A percentile compares a stretch with the other conserved stretches of the same genome.
Conservation (phyloP, 2,329 filamentous ascomycete species). For the Phyllachora maydis region DNA sequence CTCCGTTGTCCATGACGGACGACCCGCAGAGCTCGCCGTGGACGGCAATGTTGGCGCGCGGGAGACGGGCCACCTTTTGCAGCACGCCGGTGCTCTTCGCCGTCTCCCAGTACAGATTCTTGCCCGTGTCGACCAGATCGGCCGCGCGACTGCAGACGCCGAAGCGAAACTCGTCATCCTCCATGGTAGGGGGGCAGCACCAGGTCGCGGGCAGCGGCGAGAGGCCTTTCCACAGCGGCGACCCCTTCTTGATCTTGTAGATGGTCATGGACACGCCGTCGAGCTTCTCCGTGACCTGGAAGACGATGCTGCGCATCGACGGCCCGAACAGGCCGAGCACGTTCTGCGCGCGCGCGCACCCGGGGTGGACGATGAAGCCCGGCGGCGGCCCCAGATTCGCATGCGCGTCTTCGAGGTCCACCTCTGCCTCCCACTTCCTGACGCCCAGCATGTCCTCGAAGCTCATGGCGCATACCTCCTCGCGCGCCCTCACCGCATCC, state of each 20-base stretch:
- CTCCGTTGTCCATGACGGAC: conserved; percentile 8
- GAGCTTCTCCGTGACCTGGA: conserved; percentile 13
- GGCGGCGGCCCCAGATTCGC: conserved; percentile 6
- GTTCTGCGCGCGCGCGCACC: conserved; percentile 9
- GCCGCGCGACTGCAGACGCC: conserved; percentile 1
- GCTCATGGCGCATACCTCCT: conserved; percentile 4
- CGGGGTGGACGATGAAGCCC: conserved; percentile 9
- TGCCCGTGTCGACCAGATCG: conserved; percentile 2
- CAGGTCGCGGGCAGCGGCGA: conserved; percentile 3
- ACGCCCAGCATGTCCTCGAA: conserved; percentile 10
- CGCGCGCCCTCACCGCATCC: neutral
- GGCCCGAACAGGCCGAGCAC: conserved; percentile 4
- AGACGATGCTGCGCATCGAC: conserved; percentile 3
- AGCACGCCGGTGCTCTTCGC: conserved; percentile 7
- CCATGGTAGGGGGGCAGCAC: conserved; percentile 1
- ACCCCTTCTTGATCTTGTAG: conserved; percentile 7
- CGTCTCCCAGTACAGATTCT: conserved; percentile 7
- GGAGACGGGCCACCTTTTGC: conserved; percentile 4
- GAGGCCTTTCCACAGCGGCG: conserved; percentile 5
- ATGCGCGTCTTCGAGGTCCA: neutral
- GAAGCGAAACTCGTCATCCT: conserved; percentile 1
- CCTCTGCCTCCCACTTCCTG: conserved; percentile 8
- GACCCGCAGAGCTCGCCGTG: conserved; percentile 11
- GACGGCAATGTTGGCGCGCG: conserved; percentile 7
- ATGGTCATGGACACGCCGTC: conserved; percentile 12